Evolutionary conservation across 345 rosid species (phyloP), one percentile per base, ranked within the genome.

Genomic region (Moricandia moricandioides): DNA sequence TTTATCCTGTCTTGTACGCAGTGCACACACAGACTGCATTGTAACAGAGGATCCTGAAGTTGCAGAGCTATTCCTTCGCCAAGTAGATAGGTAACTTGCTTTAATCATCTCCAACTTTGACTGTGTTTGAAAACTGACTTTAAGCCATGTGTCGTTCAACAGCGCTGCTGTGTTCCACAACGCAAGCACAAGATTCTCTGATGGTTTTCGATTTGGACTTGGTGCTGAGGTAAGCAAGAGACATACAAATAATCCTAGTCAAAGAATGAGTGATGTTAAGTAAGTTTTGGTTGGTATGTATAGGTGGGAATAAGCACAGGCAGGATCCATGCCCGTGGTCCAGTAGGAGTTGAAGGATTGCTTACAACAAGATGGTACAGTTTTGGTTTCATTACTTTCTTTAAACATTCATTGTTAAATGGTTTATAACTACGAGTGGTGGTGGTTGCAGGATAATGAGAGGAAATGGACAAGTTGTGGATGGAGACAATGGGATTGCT

Each of bases 141-240:
- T 31, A 64, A 65, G 31, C 7, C 39, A 68, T 58, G 58, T 10
- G 6, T 40, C 67, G 57, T 73, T 79, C 73, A 35, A 67, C 87
- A 92, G 99, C 65, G 98, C 99, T 85, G 98, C 98, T 79, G 99
- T 96, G 72, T 92, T 96, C 75, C 99, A 92, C 79, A 96, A 96
- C 61, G 98, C 97, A 65, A 92, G 98, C 87, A 88, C 98, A 21
- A 89, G 99, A 84, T 96, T 92, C 76, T 91, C 93, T 33, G 99
- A 96, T 21, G 97, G 98, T n/a, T 96, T 96, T 69, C 86, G 98
- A 33, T 96, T 96, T 72, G 99, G 98, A 17, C 86, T 92, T 58
- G 99, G 99, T 24, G 99, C 99, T 63, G 99, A 95, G 99, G 97
- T 95, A 87, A 68, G 33, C 14, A 14, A 61, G 24, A 66, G 10